Conservation (phyloP, 2,329 filamentous ascomycete genomes). For the Colletotrichum paranaense region DNA sequence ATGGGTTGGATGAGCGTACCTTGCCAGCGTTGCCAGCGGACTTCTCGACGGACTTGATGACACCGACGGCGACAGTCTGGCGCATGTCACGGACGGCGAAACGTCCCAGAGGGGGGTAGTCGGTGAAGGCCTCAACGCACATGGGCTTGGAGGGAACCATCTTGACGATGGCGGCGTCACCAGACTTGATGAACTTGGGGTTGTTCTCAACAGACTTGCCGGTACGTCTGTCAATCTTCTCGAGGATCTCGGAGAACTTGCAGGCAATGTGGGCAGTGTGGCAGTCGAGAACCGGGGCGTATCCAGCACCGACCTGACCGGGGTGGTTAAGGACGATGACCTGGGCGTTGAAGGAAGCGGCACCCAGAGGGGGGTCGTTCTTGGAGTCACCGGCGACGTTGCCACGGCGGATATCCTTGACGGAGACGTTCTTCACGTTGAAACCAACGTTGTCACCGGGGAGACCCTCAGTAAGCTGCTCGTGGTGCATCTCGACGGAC, state of each 20-base stretch:
- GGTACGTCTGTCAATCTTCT: constrained; percentile 99
- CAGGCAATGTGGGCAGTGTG: constrained; percentile 99
- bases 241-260: constrained; percentile 99
- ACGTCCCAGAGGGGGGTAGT: constrained; percentile 99
- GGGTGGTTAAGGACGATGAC: constrained; percentile 99
- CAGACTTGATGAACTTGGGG: constrained; percentile 99
- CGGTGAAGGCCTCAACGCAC: constrained; percentile 99
- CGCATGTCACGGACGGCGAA: constrained; percentile 99
- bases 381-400: constrained; percentile 99
- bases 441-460: constrained; percentile 99
- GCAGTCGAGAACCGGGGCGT: constrained; percentile 99
- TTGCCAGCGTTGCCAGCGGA: constrained; percentile 66
- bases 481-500: constrained; percentile 99
- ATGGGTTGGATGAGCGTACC: constrained; percentile 53
- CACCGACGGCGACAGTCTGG: constrained; percentile 91
- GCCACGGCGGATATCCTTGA: constrained; percentile 99
- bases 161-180: constrained; percentile 99
- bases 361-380: constrained; percentile 94
- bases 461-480: constrained; percentile 94
- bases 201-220: constrained; percentile 92
- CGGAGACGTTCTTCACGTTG: constrained; percentile 99
- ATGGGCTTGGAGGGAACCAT: constrained; percentile 99
- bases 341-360: constrained; percentile 98
- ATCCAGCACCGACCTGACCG: constrained; percentile 98
- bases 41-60: constrained; percentile 91